Conservation (phyloP, 208 protist genomes). For the Leptomonas seymouri region DNA sequence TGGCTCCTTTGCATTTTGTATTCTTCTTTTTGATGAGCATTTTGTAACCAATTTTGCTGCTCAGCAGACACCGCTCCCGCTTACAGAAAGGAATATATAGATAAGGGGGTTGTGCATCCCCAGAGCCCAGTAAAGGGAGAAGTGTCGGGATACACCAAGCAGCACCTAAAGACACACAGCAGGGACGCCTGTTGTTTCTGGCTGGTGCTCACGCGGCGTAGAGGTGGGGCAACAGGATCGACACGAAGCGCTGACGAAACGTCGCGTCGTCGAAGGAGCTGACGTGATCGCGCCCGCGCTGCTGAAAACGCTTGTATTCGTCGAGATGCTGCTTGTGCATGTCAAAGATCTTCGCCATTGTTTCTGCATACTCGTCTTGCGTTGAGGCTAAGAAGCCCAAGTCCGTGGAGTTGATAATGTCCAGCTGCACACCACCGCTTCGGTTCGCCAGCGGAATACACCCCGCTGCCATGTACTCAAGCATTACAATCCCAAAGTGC, state of each 20-base stretch:
- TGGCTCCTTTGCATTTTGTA: not conserved
- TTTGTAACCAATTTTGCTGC: no score
- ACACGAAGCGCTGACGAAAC: slow-evolving; percentile 36
- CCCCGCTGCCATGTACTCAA: slow-evolving; percentile 97
- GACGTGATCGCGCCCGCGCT: slow-evolving; percentile 36
- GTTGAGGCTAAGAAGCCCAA: slow-evolving; percentile 89
- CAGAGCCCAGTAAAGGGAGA: not conserved
- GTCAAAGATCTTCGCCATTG: slow-evolving; percentile 58
- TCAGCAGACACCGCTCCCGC: not conserved
- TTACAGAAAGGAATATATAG: not conserved
- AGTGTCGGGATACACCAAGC: not conserved
- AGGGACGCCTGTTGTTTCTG: not conserved
- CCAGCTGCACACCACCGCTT: slow-evolving; percentile 93
- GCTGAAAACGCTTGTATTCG: slow-evolving; percentile 42
- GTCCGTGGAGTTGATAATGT: slow-evolving; percentile 88
- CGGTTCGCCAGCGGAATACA: slow-evolving; percentile 94
- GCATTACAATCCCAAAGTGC: slow-evolving; percentile 99
- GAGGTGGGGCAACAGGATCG: slow-evolving; percentile 24
- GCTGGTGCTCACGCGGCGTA: not conserved
- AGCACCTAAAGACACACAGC: not conserved
- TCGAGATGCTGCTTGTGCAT: slow-evolving; percentile 35
- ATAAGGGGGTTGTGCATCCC: no score
- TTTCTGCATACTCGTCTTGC: slow-evolving; percentile 85
- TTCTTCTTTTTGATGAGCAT: not conserved
- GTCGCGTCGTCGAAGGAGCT: slow-evolving; percentile 34